Conservation (phyloP, 805 yeast genomes). For the Starmerella vitae region DNA sequence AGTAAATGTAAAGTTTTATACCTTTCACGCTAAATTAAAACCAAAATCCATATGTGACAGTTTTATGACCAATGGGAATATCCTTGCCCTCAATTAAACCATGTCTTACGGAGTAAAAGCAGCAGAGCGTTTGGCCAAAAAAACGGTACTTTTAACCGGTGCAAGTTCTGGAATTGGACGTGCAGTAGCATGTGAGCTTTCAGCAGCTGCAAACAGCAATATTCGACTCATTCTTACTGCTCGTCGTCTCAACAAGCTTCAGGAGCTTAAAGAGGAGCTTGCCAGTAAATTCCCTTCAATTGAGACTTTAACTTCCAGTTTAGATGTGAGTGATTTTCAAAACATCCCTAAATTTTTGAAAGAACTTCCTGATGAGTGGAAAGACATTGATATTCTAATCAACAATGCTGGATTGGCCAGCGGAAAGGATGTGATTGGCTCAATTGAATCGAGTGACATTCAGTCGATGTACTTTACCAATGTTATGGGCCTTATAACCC, state of each 20-base stretch:
- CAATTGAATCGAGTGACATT: constrained; percentile 49
- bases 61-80: no score
- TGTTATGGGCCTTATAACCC: constrained; percentile 68
- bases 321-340: constrained; percentile 47
- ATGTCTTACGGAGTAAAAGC: constrained; percentile 53
- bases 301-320: constrained; percentile 33
- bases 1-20: no score
- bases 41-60: no score
- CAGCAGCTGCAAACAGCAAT: constrained; percentile 59
- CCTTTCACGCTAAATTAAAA: no score
- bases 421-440: constrained; percentile 67
- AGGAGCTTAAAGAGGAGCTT: constrained; percentile 37
- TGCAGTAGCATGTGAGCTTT: constrained; percentile 80
- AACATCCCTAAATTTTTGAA: constrained; percentile 40
- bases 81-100: neutral
- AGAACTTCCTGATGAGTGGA: constrained; percentile 40
- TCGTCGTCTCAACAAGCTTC: constrained; percentile 53
- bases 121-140: constrained; percentile 66
- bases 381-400: constrained; percentile 45
- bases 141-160: constrained; percentile 79
- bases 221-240: constrained; percentile 64
- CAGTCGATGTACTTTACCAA: constrained; percentile 71
- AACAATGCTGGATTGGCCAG: constrained; percentile 61
- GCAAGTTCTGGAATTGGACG: constrained; percentile 94
- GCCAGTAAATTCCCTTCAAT: constrained; percentile 35